Conservation (phyloP, 257 asterid genomes). For the Solanum piurae region DNA sequence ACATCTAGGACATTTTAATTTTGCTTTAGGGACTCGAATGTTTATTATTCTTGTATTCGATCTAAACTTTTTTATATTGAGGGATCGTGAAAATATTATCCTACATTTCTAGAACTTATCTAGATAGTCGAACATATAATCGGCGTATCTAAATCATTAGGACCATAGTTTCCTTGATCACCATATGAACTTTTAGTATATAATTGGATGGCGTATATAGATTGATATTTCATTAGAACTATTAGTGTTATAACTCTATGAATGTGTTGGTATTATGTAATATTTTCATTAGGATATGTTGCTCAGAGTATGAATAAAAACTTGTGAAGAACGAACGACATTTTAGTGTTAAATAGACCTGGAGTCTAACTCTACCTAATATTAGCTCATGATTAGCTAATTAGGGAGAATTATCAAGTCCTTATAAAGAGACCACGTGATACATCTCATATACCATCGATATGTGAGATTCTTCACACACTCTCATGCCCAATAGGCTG, state of each 20-base stretch:
- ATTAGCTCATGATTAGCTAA: not conserved
- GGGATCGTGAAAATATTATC: not conserved
- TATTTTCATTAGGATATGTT: not conserved
- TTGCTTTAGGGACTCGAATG: not conserved
- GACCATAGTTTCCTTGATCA: not conserved
- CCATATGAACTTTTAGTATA: not conserved
- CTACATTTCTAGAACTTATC: not conserved
- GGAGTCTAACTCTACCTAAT: rapidly evolving
- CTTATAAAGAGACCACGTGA: not conserved
- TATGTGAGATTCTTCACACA: not conserved
- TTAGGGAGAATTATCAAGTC: not conserved
- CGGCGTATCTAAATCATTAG: not conserved
- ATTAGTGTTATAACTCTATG: not conserved
- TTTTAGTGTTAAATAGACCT: not conserved
- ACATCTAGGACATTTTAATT: not conserved
- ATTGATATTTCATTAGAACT: not conserved
- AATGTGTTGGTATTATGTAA: not conserved
- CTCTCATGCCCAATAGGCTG: not conserved
- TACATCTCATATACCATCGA: not conserved
- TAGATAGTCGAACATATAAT: not conserved
- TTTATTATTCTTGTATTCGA: not conserved
- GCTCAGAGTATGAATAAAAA: not conserved
- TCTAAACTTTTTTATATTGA: not conserved
- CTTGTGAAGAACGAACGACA: not conserved
- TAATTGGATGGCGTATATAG: not conserved